These are phyloP conservation scores for Leccinum fallax DNA, from an alignment of 1,284 basidiomycete species.

Conservation along the genomic window DNA sequence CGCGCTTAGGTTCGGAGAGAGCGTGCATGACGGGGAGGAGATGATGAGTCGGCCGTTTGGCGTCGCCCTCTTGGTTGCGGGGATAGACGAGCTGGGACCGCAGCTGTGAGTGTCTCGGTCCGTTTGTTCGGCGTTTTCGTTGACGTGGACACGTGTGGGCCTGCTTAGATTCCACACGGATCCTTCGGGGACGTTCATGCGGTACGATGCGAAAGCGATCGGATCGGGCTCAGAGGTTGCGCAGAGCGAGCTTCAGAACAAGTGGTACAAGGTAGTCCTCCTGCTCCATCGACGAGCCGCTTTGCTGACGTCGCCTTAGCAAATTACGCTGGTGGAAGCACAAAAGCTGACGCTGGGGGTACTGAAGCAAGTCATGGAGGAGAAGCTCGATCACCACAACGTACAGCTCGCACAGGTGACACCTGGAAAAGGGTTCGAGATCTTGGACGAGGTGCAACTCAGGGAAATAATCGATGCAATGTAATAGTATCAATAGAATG, in stretches of 20 bases:
- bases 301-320: slow-evolving; percentile 48
- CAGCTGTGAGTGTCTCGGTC: slow-evolving; percentile 68
- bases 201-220: slow-evolving; percentile 98
- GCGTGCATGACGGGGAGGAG: slow-evolving; percentile 97
- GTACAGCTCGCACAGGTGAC: slow-evolving; percentile 97
- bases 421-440: slow-evolving; percentile 76
- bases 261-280: slow-evolving; percentile 85
- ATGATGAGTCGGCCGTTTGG: slow-evolving; percentile 99
- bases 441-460: slow-evolving; percentile 75
- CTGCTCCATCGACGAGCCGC: background rate
- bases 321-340: slow-evolving; percentile 92
- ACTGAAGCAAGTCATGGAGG: slow-evolving; percentile 99
- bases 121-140: too few relatives aligned
- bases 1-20: slow-evolving; percentile 97
- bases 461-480: slow-evolving; percentile 82
- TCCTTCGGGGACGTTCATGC: slow-evolving; percentile 97
- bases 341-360: slow-evolving; percentile 87
- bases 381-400: slow-evolving; percentile 68
- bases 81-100: slow-evolving; percentile 94
- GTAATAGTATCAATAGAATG: slow-evolving; percentile 42
- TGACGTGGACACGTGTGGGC: background rate
- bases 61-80: slow-evolving; percentile 95
- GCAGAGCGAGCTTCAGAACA: slow-evolving; percentile 96
- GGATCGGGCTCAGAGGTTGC: slow-evolving; percentile 98
- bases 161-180: slow-evolving; percentile 88